These are phyloP conservation scores for Kalanchoe fedtschenkoi DNA, from an alignment of 164 flowering plant genomes.

Conservation along the genomic window DNA sequence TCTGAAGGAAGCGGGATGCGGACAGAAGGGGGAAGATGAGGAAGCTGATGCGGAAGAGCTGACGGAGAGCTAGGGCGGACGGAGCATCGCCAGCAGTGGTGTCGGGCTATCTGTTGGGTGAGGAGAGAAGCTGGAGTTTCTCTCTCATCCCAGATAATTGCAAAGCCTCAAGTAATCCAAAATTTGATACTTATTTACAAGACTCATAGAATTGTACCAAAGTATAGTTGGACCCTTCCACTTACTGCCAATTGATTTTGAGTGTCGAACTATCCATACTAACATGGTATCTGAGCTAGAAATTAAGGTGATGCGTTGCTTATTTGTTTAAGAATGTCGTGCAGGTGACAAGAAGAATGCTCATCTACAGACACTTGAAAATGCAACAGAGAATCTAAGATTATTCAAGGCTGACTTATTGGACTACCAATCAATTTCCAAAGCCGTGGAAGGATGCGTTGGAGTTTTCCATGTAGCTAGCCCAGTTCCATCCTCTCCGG, in stretches of 20 bases:
- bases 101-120: too few species aligned
- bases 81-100: too few species aligned
- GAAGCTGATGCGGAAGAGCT: too few species aligned
- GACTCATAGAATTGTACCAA: too few species aligned
- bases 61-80: too few species aligned
- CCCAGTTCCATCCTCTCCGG: slow-evolving; percentile 11
- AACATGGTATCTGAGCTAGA: too few species aligned
- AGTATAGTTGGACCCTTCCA: neutral
- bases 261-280: neutral
- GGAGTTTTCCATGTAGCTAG: slow-evolving; percentile 22
- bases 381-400: slow-evolving; percentile 12
- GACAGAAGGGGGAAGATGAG: too few species aligned
- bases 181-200: too few species aligned
- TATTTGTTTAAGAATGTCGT: neutral
- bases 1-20: too few species aligned
- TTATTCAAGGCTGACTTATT: slow-evolving; percentile 22
- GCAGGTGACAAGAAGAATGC: slow-evolving; percentile 19
- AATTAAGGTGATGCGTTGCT: neutral
- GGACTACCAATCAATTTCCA: slow-evolving; percentile 12
- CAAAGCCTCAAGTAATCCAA: too few species aligned
- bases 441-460: slow-evolving; percentile 14
- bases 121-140: too few species aligned
- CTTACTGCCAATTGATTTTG: neutral
- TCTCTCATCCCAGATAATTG: too few species aligned
- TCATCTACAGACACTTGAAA: slow-evolving; percentile 17